Base-by-base conservation (phyloP, 23 red algal genomes). In the Gracilariopsis chorda region DNA sequence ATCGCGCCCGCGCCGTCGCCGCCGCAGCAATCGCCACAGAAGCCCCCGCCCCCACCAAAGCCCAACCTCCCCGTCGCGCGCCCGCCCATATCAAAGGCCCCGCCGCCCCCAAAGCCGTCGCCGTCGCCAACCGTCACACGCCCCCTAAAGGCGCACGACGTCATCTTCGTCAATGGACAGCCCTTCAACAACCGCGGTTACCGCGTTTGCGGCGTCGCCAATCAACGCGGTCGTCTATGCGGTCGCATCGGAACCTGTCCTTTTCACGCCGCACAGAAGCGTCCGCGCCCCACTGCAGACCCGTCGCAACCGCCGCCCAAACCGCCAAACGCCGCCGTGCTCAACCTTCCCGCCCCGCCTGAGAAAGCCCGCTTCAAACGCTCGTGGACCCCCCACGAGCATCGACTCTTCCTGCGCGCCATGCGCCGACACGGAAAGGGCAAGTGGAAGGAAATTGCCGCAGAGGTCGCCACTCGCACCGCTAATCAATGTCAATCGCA, bases 401-500 rank as follows among this genome's bases (percentile, higher is more conserved):
- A 99, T 81, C 53, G 79, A 5, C 48, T 73, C 3, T 99, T 99
- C 73, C 72, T 99, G 23, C 71, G 34, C 51, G 97, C 93, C 20
- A 68, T 99, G 58, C 56, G 62, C 37, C 34, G 37, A 3, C 90
- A 81, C 59, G 97, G 94, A 16, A 82, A 88, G 41, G 96, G 96
- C 33, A 92, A 96, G 30, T 99, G 97, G 97, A 99, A 92, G 77
- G 76, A 96, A 28, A 93, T 99, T n/a, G 93, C 91, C 37, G 93
- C 48, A 39, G 83, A 86, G n/a, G 97, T 99, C 9, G 90, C 64
- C 48, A 94, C 97, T 0, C 81, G 97, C 30, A 99, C 47, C 52
- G 97, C 91, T 1, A 88, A 81, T 28, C 97, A 99, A 75, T 96
- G 93, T 49, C 93, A 96, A 78, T 94, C 90, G 1, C 97, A 99